Evolutionary conservation across 371 early-diverging fungal genomes (phyloP), one percentile per base, ranked within the genome.

Genomic region (Amoeboradix gromovi): DNA sequence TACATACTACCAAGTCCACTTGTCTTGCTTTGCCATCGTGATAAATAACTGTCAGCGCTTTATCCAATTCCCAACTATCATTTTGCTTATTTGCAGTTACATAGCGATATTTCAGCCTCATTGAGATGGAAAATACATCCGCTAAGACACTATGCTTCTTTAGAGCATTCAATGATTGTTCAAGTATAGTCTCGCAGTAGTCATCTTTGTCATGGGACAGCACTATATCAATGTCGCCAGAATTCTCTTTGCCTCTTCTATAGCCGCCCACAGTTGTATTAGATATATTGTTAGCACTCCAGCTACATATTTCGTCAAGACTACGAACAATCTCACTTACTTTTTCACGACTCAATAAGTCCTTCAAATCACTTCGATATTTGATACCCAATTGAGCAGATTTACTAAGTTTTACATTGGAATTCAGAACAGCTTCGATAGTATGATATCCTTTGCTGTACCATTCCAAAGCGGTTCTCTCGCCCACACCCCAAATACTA

Each of bases 141-240:
- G n/a, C n/a, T n/a, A n/a, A n/a, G n/a, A n/a, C n/a, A n/a, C n/a
- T n/a, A n/a, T n/a, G n/a, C n/a, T n/a, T n/a, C n/a, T n/a, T n/a
- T n/a, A n/a, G n/a, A n/a, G n/a, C n/a, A n/a, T n/a, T n/a, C n/a
- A n/a, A n/a, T n/a, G n/a, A n/a, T n/a, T n/a, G n/a, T n/a, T n/a
- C n/a, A n/a, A n/a, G n/a, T n/a, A n/a, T n/a, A n/a, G n/a, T n/a
- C n/a, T n/a, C n/a, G n/a, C n/a, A n/a, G n/a, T n/a, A n/a, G n/a
- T n/a, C 70, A 29, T 73, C 72, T 5, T 71, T 69, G 29, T 73
- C 73, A 71, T 74, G 77, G 22, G 78, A 75, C 2, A 82, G 73
- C 17, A 82, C 72, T 16, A 81, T 70, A 71, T 82, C 82, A 30
- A 82, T 68, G 72, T 82, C 82, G 0, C 79, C 81, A 70, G 75